Evolutionary conservation across 2,329 filamentous ascomycete genomes (phyloP), one percentile per base, ranked within the genome.

Genomic region (Ophiostoma montium): DNA sequence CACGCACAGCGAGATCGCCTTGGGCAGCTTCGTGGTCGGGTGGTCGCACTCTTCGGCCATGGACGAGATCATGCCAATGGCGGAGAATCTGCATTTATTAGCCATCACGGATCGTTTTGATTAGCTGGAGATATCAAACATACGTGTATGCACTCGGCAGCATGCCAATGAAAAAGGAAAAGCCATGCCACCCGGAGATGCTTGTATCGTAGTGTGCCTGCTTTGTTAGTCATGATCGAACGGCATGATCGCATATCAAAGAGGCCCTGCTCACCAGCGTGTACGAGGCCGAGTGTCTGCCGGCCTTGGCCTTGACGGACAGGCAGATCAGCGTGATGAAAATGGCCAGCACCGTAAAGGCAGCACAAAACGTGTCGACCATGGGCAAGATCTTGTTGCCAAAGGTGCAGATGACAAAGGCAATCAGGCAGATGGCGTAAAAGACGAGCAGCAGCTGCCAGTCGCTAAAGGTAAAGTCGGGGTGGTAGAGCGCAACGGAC

Each of bases 401-500:
- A 54, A 70, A 72, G 12, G 51, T 49, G 32, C 48, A 47, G 15
- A 49, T 41, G 13, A 49, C 11, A 41, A 53, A 53, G 16, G 51
- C 30, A 3, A 47, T 18, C 3, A 49, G n/a, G 30, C 51, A 53
- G 23, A 53, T 42, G 32, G 46, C 51, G 30, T 53, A 53, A 12
- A 53, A 53, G n/a, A 53, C 46, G 15, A 53, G 44, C 5, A 53
- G 42, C 19, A 47, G 19, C 39, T 53, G 42, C 46, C 52, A 51
- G 15, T 38, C 49, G 8, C 27, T 33, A 11, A 53, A 19, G 27
- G 27, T 19, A 23, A 35, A 47, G 33, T 64, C 61, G 3, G 63
- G 62, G 49, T 73, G 65, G 51, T 77, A 78, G 33, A 78, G 70
- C 51, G 76, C 75, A 62, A 78, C 60, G 58, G 72, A 75, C 13